A percentile compares a stretch with the other conserved stretches of the same genome.
phyloP scores from a whole-genome alignment of 768 basidiomycete species.

The Pulveroboletus sp. region DNA sequence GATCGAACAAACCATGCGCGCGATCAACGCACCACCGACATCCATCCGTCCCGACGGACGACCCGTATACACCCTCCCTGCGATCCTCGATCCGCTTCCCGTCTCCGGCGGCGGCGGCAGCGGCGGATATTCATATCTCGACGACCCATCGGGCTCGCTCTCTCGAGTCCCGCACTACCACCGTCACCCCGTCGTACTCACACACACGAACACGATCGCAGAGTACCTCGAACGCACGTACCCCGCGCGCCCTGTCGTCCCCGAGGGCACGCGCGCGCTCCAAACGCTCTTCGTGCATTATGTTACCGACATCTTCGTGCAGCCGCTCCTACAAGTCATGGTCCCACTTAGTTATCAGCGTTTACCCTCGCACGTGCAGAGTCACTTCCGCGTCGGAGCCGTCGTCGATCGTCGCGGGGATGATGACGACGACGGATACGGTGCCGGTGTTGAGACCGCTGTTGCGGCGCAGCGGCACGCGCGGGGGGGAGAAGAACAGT shows the following conservation, averaged over 20 bases:
- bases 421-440: not conserved
- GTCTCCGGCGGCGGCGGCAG: not conserved
- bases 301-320: conserved; percentile 59
- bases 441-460: not conserved
- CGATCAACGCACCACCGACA: conserved; percentile 57
- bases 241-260: conserved; percentile 66
- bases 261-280: conserved; percentile 63
- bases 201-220: conserved; percentile 58
- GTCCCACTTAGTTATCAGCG: conserved; percentile 62
- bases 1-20: conserved; percentile 54
- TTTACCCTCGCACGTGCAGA: conserved; percentile 51
- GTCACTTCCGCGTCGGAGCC: conserved; percentile 38
- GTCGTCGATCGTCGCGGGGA: not conserved
- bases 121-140: not conserved
- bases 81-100: conserved; percentile 51
- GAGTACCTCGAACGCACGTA: conserved; percentile 69
- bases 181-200: conserved; percentile 46
- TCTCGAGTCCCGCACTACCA: conserved; percentile 22
- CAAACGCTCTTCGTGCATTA: conserved; percentile 69
- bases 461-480: not conserved
- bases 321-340: conserved; percentile 66
- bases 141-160: conserved; percentile 10
- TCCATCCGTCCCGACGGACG: conserved; percentile 50
- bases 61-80: conserved; percentile 65
- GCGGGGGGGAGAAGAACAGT: conserved; percentile 56